Evolutionary conservation across 108 stramenopile species (phyloP).

Genomic region (Pseudonitzschia multistriata): DNA sequence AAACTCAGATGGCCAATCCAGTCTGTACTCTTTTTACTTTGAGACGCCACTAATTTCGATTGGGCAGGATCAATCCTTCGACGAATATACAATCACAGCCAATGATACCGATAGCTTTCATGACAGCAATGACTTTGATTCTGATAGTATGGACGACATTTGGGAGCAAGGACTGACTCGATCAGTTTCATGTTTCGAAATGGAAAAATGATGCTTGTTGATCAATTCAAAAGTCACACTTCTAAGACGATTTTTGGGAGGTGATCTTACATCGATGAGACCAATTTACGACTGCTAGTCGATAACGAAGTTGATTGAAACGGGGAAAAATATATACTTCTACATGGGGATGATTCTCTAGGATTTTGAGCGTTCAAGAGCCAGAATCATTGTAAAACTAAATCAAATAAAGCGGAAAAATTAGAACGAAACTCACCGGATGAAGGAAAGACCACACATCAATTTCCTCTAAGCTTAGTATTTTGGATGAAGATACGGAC

Average conservation of each 20-base stretch:
- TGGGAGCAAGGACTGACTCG: constrained; percentile 11
- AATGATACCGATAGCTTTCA: constrained; percentile 11
- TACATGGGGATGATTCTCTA: neutral
- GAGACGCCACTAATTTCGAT: constrained; percentile 10
- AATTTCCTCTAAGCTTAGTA: too few species aligned
- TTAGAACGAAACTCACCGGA: neutral
- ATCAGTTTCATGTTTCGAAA: neutral
- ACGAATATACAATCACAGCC: constrained; percentile 8
- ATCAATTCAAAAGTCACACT: too few species aligned
- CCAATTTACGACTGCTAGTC: neutral
- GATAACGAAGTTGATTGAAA: neutral
- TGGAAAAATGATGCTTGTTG: neutral
- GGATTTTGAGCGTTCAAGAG: neutral
- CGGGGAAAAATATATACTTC: neutral
- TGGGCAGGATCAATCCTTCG: neutral
- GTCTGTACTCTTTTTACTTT: constrained; percentile 26
- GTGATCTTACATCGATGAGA: neutral
- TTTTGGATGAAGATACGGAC: too few species aligned
- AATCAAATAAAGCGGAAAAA: neutral
- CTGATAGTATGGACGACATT: neutral
- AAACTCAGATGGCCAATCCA: neutral
- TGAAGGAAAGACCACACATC: too few species aligned
- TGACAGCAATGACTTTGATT: neutral
- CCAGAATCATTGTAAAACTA: neutral
- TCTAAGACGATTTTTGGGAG: neutral